Conservation (phyloP, 1,284 basidiomycete genomes). For the Cryptococcus maquisensis region DNA sequence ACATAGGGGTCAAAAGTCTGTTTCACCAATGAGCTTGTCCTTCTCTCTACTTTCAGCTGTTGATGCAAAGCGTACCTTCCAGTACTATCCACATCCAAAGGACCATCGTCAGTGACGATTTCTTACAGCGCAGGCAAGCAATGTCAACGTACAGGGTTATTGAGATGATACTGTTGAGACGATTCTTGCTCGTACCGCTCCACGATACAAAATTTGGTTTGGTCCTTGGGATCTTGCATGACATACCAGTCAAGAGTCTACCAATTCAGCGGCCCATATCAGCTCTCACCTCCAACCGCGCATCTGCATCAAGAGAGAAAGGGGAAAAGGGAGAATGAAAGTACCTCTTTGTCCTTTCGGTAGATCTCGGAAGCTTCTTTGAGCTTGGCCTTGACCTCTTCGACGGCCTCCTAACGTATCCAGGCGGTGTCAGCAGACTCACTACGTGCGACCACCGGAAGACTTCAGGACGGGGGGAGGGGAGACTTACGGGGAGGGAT, state of each 20-base stretch:
- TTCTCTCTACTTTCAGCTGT: background rate
- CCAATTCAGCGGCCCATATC: background rate
- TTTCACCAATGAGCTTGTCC: background rate
- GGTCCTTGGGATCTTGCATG: conserved; percentile 48
- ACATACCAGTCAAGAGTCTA: conserved; percentile 44
- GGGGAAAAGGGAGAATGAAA: background rate
- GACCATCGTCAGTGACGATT: too few relatives aligned
- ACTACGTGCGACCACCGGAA: too few relatives aligned
- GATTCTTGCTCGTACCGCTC: conserved; percentile 48
- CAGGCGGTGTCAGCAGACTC: background rate
- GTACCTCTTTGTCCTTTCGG: conserved; percentile 44
- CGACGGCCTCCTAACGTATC: conserved; percentile 33
- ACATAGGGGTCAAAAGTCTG: conserved; percentile 48
- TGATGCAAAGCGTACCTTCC: conserved; percentile 29
- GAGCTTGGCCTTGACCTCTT: conserved; percentile 46
- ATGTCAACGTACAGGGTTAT: conserved; percentile 42
- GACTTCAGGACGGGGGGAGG: background rate
- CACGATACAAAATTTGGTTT: conserved; percentile 47
- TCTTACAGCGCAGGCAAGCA: background rate
- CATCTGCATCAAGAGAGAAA: background rate
- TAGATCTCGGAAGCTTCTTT: conserved; percentile 46
- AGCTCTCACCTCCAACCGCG: background rate
- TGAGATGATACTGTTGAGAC: conserved; percentile 43
- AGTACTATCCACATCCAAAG: conserved; percentile 28
- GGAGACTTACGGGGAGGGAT: conserved; percentile 33